Evolutionary conservation across 768 basidiomycete genomes (phyloP), one percentile per base, ranked within the genome.

Genomic region (Amanita muscaria): DNA sequence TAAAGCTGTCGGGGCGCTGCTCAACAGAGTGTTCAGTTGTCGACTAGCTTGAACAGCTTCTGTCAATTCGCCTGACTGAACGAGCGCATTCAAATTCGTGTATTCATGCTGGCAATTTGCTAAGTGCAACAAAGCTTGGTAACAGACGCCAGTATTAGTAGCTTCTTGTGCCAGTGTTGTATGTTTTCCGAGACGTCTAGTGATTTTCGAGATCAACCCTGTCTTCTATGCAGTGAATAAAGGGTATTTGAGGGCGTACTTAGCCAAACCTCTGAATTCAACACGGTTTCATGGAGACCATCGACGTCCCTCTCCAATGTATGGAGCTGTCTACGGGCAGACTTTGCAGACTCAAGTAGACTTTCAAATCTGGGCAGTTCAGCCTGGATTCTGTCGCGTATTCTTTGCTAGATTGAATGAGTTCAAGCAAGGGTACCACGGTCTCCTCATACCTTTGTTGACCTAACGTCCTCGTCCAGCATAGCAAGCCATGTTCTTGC

Each of bases 401-500:
- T 79, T 54, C 69, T 74, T 54, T 69, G 65, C 79, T 90, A 61
- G 30, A 53, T 10, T 21, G 10, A 50, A 35, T 51, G 47, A 44
- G 53, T 41, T 38, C 57, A 44, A 36, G 37, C 54, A 15, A 54
- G 14, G 49, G 32, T 36, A 40, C 42, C 25, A 42, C 29, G 40
- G 49, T 10, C n/a, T 62, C 40, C 18, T 12, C 9, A 22, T 55
- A 88, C 90, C 70, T 88, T 86, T 9, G 84, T 88, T 27, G 67
- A 64, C 18, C 64, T 63, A 48, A 92, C 85, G 10, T 80, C 77
- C 36, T 74, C 70, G 52, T 92, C 79, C 22, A 94, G 69, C 56
- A 87, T 83, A 1, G 64, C 57, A 30, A 87, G 64, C 85, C 87
- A 90, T 46, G 77, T 79, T 23, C 73, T 64, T 10, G 80, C 82